phyloP scores from a whole-genome alignment of 129 eudicot species.

The Lactuca sativa region DNA sequence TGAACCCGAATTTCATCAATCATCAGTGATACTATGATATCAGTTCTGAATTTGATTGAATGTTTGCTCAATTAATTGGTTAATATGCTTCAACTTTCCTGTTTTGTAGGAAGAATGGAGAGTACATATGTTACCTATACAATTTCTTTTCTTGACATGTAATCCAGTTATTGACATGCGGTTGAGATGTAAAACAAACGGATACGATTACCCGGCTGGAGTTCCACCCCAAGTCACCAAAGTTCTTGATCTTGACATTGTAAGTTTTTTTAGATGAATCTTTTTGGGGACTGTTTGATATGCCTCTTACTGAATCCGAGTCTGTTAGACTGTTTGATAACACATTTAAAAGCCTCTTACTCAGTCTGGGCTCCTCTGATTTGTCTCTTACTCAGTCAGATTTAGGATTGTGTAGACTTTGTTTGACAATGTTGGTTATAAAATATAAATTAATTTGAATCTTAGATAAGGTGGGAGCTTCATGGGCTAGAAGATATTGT shows the following conservation, averaged over 20 bases:
- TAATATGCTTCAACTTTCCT: not conserved
- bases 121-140: conserved; percentile 84
- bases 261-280: conserved; percentile 23
- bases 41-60: too few relatives aligned
- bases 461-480: conserved; percentile 79
- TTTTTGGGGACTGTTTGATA: not conserved
- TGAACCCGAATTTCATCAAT: too few relatives aligned
- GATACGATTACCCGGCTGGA: conserved; percentile 68
- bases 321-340: too few relatives aligned
- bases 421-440: not conserved
- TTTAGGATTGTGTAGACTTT: too few relatives aligned
- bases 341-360: too few relatives aligned
- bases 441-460: too few relatives aligned
- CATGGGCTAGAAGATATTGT: conserved; percentile 68
- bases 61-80: not conserved
- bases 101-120: conserved; percentile 85
- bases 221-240: conserved; percentile 60
- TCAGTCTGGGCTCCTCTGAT: too few relatives aligned
- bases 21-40: too few relatives aligned
- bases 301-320: too few relatives aligned
- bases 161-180: conserved; percentile 78
- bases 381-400: too few relatives aligned
- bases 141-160: conserved; percentile 67
- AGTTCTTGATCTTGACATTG: conserved; percentile 86
- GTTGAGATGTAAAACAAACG: conserved; percentile 64